These are phyloP conservation scores for Rhodotorula mucilaginosa DNA, from an alignment of 1,284 basidiomycete species.

Conservation along the genomic window DNA sequence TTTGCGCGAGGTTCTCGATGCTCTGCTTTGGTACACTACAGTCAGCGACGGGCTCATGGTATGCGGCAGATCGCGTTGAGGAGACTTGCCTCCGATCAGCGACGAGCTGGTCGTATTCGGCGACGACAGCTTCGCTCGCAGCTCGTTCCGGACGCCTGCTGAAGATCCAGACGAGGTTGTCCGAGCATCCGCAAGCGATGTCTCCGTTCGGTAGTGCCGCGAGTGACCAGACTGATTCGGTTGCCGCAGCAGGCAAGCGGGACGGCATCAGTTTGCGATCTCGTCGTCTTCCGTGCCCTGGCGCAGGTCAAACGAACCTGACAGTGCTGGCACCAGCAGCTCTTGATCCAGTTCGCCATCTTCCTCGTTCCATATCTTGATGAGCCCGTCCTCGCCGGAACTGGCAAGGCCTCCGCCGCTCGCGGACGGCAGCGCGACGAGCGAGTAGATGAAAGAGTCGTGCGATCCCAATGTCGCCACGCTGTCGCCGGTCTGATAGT, in stretches of 20 bases:
- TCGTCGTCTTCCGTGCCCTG: background rate
- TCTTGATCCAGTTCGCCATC: constrained; percentile 78
- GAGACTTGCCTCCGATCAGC: background rate
- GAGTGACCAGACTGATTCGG: constrained; percentile 74
- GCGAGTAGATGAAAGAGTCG: constrained; percentile 91
- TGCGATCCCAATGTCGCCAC: constrained; percentile 80
- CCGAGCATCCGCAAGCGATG: constrained; percentile 84
- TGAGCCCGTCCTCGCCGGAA: constrained; percentile 90
- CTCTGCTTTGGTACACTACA: background rate
- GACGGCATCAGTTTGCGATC: background rate
- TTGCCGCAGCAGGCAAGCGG: background rate
- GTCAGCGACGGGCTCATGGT: background rate
- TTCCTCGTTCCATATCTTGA: constrained; percentile 81
- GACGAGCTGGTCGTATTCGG: constrained; percentile 33
- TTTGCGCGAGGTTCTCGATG: background rate
- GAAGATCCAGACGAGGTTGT: constrained; percentile 83
- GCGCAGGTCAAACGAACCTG: constrained; percentile 16
- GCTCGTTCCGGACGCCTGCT: constrained; percentile 68
- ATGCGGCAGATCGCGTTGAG: rapidly evolving
- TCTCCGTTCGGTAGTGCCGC: constrained; percentile 81
- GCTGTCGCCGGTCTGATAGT: constrained; percentile 66
- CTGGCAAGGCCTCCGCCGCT: constrained; percentile 65
- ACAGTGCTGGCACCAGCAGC: constrained; percentile 85
- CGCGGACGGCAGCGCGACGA: constrained; percentile 68
- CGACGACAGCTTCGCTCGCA: constrained; percentile 61